Evolutionary conservation across 345 rosid species (phyloP), one percentile per base, ranked within the genome.

Genomic region (Syzygium aqueum): DNA sequence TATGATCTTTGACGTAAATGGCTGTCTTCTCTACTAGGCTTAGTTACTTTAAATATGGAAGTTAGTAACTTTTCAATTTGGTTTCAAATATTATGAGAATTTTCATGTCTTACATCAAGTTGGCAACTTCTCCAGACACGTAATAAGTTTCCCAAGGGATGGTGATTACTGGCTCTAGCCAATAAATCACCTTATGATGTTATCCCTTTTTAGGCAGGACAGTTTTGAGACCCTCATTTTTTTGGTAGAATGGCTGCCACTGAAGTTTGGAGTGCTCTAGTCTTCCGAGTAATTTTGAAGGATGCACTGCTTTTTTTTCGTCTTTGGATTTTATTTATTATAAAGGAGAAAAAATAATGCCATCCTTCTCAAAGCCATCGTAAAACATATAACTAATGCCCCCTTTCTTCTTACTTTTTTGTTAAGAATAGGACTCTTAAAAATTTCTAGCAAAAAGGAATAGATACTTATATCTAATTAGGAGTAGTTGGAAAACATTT

Each of bases 121-220:
- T 28, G 57, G 27, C 37, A 49, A 49, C 50, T 52, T 49, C 40
- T 50, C 33, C 57, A 25, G 17, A 43, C 2, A 49, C 0, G 49
- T 56, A 56, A 25, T 21, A 21, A 52, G 54, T 52, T 52, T 52
- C 16, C 54, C 54, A 52, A 52, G 54, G 21, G 17, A 52, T 52
- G 54, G 54, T 52, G 6, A 52, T 59, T 25, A 59, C 28, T 59
- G 17, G 67, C 30, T 27, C 1, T 59, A 59, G 67, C 67, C 2
- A 59, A 14, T 59, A 27, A 61, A 27, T 27, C 33, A 12, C 0
- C 67, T 59, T 12, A 23, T 65, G 6, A 86, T 85, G 2, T 84
- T 87, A 85, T 85, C 89, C 82, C 25, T 85, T 85, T 85, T 77
- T 88, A 84, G 80, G 80, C 87, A 54, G 51, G 61, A 53, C 52